Conservation (phyloP, 2,329 filamentous ascomycete genomes). For the Trichothecium sympodiale region DNA sequence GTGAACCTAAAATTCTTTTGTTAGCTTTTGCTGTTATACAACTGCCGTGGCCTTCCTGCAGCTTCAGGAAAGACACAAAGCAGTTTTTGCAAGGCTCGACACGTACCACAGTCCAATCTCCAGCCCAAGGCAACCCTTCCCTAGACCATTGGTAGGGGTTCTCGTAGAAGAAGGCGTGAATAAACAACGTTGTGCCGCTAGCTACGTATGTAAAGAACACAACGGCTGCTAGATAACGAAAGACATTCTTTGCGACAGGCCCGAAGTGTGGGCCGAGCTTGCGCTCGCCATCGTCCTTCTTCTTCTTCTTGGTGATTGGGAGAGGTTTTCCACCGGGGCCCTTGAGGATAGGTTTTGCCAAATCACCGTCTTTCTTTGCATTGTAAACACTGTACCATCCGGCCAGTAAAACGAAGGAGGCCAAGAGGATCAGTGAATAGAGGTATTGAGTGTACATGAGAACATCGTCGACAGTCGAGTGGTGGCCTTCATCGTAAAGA, state of each 20-base stretch:
- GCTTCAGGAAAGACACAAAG: background rate
- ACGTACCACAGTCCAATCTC: slow-evolving; percentile 64
- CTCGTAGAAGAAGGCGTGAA: slow-evolving; percentile 52
- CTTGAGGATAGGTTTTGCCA: slow-evolving; percentile 37
- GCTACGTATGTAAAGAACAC: slow-evolving; percentile 65
- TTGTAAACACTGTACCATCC: slow-evolving; percentile 42
- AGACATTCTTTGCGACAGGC: slow-evolving; percentile 56
- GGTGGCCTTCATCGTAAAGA: slow-evolving; percentile 6
- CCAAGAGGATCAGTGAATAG: slow-evolving; percentile 40
- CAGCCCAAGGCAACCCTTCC: slow-evolving; percentile 57
- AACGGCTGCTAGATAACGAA: slow-evolving; percentile 63
- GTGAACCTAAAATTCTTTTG: slow-evolving; percentile 53
- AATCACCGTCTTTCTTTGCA: slow-evolving; percentile 36
- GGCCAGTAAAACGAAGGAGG: slow-evolving; percentile 38
- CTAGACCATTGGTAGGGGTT: slow-evolving; percentile 25
- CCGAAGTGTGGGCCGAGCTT: slow-evolving; percentile 45
- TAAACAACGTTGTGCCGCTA: slow-evolving; percentile 61
- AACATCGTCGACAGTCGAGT: slow-evolving; percentile 24
- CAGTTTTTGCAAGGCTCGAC: background rate
- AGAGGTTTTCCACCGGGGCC: slow-evolving; percentile 87
- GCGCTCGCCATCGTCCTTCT: slow-evolving; percentile 34
- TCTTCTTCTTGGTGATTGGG: slow-evolving; percentile 52
- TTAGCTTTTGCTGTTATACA: slow-evolving; percentile 1
- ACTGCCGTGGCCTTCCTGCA: background rate
- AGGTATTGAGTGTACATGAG: slow-evolving; percentile 36